These are phyloP conservation scores for Plasmopara halstedii DNA, from an alignment of 352 stramenopile species.

Conservation along the genomic window DNA sequence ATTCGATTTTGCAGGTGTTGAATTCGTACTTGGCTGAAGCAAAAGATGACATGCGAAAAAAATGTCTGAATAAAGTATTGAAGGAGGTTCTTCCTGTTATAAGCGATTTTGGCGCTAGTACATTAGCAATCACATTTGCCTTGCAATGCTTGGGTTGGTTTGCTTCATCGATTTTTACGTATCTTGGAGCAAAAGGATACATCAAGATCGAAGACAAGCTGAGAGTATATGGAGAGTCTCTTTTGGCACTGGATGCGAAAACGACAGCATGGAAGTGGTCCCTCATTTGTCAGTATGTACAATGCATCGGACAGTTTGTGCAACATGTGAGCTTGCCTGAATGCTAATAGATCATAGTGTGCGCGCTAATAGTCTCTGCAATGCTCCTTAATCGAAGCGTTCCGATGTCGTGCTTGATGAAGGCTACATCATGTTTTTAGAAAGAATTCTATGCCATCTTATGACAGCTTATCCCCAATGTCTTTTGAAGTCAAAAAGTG, in stretches of 20 bases:
- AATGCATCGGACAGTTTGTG: constrained; percentile 51
- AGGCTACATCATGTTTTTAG: constrained; percentile 43
- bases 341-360: constrained; percentile 1
- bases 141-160: constrained; percentile 48
- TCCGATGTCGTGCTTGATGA: constrained; percentile 26
- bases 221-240: constrained; percentile 54
- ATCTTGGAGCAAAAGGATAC: constrained; percentile 42
- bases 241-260: constrained; percentile 50
- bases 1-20: constrained; percentile 35
- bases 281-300: constrained; percentile 43
- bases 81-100: constrained; percentile 63
- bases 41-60: constrained; percentile 50
- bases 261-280: constrained; percentile 48
- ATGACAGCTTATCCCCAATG: constrained; percentile 56
- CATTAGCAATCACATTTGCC: constrained; percentile 37
- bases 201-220: constrained; percentile 66
- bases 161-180: constrained; percentile 33
- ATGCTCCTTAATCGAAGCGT: constrained; percentile 15
- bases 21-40: constrained; percentile 29
- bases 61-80: constrained; percentile 58
- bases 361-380: constrained; percentile 3
- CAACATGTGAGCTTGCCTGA: constrained; percentile 30
- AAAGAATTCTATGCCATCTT: constrained; percentile 50
- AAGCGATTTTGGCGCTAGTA: constrained; percentile 33
- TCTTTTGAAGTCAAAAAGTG: constrained; percentile 49